Base-by-base conservation (phyloP, 768 basidiomycete species). In the Hysterangium stoloniferum region DNA sequence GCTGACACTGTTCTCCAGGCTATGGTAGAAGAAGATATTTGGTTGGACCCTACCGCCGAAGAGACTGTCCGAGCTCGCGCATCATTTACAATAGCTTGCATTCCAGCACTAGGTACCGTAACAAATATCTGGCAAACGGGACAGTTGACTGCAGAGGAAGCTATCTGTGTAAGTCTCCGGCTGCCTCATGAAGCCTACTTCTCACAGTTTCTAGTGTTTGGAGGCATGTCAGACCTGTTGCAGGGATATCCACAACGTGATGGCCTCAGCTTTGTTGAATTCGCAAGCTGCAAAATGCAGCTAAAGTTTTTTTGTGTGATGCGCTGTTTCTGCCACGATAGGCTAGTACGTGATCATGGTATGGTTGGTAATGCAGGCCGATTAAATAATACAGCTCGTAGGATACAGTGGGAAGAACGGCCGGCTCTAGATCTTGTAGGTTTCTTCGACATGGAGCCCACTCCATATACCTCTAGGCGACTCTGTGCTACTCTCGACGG, bases 71-170 rank as follows among this genome's bases (percentile, higher is more conserved):
- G 57, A 3, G 77, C 86, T 2, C 68, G 71, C 11, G 85, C 86
- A 0, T 80, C 76, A n/a, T 55, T 97, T n/a, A 75, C 86, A 1
- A 62, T 94, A 13, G 80, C 92, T 0, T 85, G 83, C 52, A 81
- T 99, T 72, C 95, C 96, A 50, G 94, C 95, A 1, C 71, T 97
- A 28, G 79, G 78, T 27, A 84, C 78, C 6, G 69, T 93, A 9
- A 94, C 92, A 1, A 89, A 78, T 62, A 54, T 94, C n/a, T 91
- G 88, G 85, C 82, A 94, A 63, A 78, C 80, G 4, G 93, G 94
- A 6, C 70, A 73, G 55, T 74, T 86, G 66, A 70, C 68, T 2
- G 62, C 77, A 0, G 69, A 70, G 6, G 70, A 84, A 52, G 68
- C 74, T 22, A 59, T 83, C 29, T 65, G 67, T 59, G 93, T 86